Base-by-base conservation (phyloP, 2,329 filamentous ascomycete species). In the Alternaria gansuensis region DNA sequence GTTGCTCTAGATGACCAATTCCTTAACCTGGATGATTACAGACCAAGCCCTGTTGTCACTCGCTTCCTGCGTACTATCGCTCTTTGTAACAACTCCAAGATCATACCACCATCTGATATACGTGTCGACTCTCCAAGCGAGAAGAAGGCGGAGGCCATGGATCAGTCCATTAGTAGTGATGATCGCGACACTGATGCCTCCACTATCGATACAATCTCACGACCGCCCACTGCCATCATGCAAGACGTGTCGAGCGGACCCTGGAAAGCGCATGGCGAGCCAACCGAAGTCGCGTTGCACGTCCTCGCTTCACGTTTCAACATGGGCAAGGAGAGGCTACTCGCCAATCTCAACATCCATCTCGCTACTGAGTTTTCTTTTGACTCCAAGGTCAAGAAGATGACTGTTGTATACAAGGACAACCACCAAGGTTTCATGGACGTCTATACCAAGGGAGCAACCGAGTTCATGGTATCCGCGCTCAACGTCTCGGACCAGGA, bases 101-200 rank as follows among this genome's bases (percentile, higher is more conserved):
- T 79, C 13, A 66, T 69, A 28, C 69, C 71, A 7, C 53, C 65
- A 3, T 44, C 59, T n/a, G 67, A 71, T 4, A 23, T 55, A 3
- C 60, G 49, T 17, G 21, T 51, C 83, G 57, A 77, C 85, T 60
- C 80, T 89, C 45, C 84, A 82, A 57, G 82, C 81, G 26, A 81
- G 78, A 64, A 81, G 82, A 67, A 84, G 80, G 50, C 83, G 78
- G 62, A 29, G 8, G 44, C 76, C 77, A 31, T 63, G 3, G 71
- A 73, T 11, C 65, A 66, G n/a, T 54, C 60, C 34, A 45, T 50
- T 17, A 69, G 54, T 39, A 71, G 73, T 33, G 69, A 74, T 46
- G 73, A 73, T 17, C 71, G 68, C 21, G 72, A 74, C 41, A 75
- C 74, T 1, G 73, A 75, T 57, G 57, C 56, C 8, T 74, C 71